Percentiles rank a stretch among this genome's conserved stretches.
Conservation (phyloP, 2,329 filamentous ascomycete genomes). For the Colletotrichum caudatum region DNA sequence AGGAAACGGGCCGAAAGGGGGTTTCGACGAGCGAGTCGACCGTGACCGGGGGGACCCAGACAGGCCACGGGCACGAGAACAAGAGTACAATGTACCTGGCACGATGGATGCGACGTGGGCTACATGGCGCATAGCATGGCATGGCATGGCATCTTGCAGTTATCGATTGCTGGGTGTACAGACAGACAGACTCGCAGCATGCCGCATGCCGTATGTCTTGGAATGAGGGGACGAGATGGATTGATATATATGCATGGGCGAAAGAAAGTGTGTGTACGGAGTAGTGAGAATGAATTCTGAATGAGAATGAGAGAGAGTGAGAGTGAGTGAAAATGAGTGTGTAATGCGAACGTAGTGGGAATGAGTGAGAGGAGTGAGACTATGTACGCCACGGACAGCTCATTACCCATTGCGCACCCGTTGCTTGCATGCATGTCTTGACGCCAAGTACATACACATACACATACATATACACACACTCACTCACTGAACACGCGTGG, state of each 20-base stretch:
- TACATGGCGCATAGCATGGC: no score
- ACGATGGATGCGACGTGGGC: no score
- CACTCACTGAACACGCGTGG: background rate
- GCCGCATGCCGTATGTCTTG: background rate
- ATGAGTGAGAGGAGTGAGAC: background rate
- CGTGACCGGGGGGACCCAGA: slow-evolving; percentile 4
- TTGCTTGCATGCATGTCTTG: no score
- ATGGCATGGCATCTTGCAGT: no score
- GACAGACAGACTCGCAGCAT: background rate
- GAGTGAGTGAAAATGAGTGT: background rate
- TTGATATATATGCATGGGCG: background rate
- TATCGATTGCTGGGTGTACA: background rate
- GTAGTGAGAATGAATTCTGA: no score
- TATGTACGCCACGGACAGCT: no score
- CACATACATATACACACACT: no score
- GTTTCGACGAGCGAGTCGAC: slow-evolving; percentile 23
- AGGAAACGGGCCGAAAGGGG: slow-evolving; percentile 38
- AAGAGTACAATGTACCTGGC: no score
- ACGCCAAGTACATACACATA: no score
- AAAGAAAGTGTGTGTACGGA: background rate
- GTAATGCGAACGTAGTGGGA: background rate
- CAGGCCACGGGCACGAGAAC: no score
- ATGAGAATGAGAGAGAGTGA: background rate
- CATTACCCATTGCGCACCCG: no score
- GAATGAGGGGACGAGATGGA: background rate